phyloP scores from a whole-genome alignment of 2,329 filamentous ascomycete species.

The Fusarium hostae region DNA sequence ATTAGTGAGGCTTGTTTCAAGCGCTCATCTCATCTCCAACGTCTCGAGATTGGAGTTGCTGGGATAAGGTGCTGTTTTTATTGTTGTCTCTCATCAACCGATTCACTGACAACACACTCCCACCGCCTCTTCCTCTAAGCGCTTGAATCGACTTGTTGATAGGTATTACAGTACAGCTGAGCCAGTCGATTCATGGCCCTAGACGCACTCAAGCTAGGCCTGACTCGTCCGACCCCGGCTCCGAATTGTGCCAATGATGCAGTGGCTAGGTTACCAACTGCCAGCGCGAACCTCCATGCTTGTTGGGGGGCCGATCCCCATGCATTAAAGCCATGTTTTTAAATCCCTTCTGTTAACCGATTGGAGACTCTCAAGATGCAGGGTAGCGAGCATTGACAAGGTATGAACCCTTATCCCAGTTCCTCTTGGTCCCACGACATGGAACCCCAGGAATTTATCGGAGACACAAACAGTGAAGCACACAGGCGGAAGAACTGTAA shows the following conservation, averaged over 20 bases:
- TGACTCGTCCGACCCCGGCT: slow-evolving; percentile 34
- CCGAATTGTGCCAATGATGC: slow-evolving; percentile 35
- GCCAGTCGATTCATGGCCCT: slow-evolving; percentile 26
- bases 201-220: slow-evolving; percentile 40
- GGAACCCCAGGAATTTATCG: slow-evolving; percentile 29
- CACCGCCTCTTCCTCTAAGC: slow-evolving; percentile 39
- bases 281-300: slow-evolving; percentile 36
- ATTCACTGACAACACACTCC: slow-evolving; percentile 20
- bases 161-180: not conserved
- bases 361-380: slow-evolving; percentile 30
- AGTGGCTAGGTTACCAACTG: slow-evolving; percentile 29
- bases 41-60: slow-evolving; percentile 7
- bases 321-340: slow-evolving; percentile 34
- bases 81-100: not conserved
- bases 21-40: slow-evolving; percentile 15
- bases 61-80: not conserved
- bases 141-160: slow-evolving; percentile 31
- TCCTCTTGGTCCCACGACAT: slow-evolving; percentile 30
- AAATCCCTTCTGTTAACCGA: slow-evolving; percentile 25
- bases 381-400: slow-evolving; percentile 28
- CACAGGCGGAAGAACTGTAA: slow-evolving; percentile 16
- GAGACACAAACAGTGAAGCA: slow-evolving; percentile 18
- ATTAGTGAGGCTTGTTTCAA: slow-evolving; percentile 23
- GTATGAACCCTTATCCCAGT: slow-evolving; percentile 18
- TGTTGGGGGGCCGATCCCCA: slow-evolving; percentile 40